Evolutionary conservation across 495 filamentous ascomycete genomes (phyloP), one percentile per base, ranked within the genome.

Genomic region (Hypomontagnella submonticulosa): DNA sequence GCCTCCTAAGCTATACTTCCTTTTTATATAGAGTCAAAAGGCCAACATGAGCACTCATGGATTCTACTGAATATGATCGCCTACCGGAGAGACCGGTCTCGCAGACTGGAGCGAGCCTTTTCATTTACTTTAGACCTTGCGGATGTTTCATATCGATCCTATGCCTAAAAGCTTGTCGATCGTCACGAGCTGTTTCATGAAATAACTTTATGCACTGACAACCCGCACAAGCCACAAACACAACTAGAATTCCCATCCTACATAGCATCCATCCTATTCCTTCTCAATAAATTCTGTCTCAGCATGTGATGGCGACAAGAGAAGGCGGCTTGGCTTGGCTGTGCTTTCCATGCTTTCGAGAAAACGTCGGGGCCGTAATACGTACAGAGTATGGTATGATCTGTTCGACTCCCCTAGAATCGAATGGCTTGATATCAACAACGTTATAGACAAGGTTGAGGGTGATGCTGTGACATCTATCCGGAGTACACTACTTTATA

Each of bases 141-240:
- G 20, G 18, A 46, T 63, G 66, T 69, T 64, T 64, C 56, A 61
- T 64, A 46, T 64, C 55, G 44, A 64, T 58, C 49, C 44, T 63
- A 15, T 59, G 54, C 59, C 55, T 48, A 37, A 42, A 63, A 38
- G 41, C 38, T 36, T 46, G 47, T 59, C 30, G 55, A 68, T 68
- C 55, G 46, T 59, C 65, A 63, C 54, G 54, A 63, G 37, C 37
- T 64, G 60, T 69, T 69, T 69, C 60, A 69, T 56, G 50, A 43
- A 52, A 57, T 57, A 63, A 38, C 23, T 6, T 27, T 27, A 63
- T 63, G 54, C 53, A 55, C 43, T 58, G 37, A 36, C 42, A 18
- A 38, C 41, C 43, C 27, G 54, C 38, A 57, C 37, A 27, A 56
- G 53, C 48, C 54, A 49, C 42, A 43, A 42, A 42, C 23, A 19